Evolutionary conservation across 2,329 filamentous ascomycete species (phyloP).

Genomic region (Arthrobotrys sinensis): DNA sequence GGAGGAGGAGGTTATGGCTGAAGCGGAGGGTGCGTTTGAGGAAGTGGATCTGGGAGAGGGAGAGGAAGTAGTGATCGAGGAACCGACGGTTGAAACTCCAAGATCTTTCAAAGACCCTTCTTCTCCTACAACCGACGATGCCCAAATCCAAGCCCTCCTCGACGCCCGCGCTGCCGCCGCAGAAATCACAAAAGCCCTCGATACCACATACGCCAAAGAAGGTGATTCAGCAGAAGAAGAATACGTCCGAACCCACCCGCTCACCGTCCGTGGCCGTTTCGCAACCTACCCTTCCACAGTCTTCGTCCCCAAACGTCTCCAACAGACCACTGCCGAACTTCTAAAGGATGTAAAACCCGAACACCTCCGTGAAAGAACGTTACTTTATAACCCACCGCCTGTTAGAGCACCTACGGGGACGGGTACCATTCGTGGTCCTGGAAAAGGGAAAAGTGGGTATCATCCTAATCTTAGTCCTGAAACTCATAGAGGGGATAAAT

Average conservation of each 20-base stretch:
- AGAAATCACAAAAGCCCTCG: neutral
- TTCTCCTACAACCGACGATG: conserved; percentile 12
- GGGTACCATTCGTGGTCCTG: neutral
- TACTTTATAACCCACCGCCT: conserved; percentile 35
- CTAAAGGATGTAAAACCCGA: conserved; percentile 36
- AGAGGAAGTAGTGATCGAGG: conserved; percentile 12
- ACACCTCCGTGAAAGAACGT: conserved; percentile 37
- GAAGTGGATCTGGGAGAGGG: neutral
- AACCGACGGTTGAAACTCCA: conserved; percentile 3
- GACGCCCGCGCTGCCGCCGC: conserved; percentile 24
- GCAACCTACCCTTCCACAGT: conserved; percentile 41
- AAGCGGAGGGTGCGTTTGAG: neutral
- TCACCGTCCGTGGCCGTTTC: conserved; percentile 40
- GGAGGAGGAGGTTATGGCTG: neutral
- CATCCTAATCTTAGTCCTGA: conserved; percentile 52
- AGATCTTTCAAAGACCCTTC: conserved; percentile 9
- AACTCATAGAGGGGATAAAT: conserved; percentile 36
- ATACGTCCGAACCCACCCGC: conserved; percentile 45
- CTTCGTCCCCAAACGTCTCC: conserved; percentile 32
- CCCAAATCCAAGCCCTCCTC: neutral
- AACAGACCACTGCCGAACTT: conserved; percentile 15
- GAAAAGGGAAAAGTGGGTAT: conserved; percentile 29
- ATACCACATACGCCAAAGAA: neutral
- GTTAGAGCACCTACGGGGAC: conserved; percentile 11
- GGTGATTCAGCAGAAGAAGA: neutral